Evolutionary conservation across 169 alveolate genomes (phyloP), one percentile per base, ranked within the genome.

Genomic region (Cryptosporidium meleagridis): DNA sequence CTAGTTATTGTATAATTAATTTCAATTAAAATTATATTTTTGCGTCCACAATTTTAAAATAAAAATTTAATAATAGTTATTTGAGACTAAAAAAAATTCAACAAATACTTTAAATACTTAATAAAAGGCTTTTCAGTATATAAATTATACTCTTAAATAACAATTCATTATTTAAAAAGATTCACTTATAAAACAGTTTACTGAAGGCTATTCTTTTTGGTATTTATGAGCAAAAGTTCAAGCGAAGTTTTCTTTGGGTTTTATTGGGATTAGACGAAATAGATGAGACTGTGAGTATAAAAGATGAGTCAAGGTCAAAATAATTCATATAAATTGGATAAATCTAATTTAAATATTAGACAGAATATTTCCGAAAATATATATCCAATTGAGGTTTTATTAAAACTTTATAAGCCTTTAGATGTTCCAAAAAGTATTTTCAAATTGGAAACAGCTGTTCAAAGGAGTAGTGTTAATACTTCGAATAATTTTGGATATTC

Each of bases 401-500:
- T 75, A 68, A 39, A n/a, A 31, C 45, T 58, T 55, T 75, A 75
- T 29, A 29, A n/a, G 58, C 86, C 86, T 52, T 71, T 75, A 10
- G 41, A 75, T 58, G 58, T 59, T 35, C 86, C 86, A 53, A 75
- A 21, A 23, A 53, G 21, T 58, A 33, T 75, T 6, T 75, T 55
- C 16, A 58, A 58, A 29, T 68, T 75, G 33, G 72, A 75, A 39
- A 44, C 53, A 33, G 59, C 26, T 37, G 33, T 23, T 31, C 48
- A 68, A 37, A 33, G 4, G 10, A 68, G 14, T 9, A 37, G 2
- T 23, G 3, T n/a, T 7, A 39, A 61, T 9, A 9, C 39, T 61
- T 48, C 55, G 3, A 48, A 16, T 48, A 12, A 48, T 48, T 48
- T 48, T 5, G 18, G 23, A 14, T 48, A 12, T 48, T 12, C 21